A percentile compares a stretch with the other conserved stretches of the same genome.
Evolutionary conservation across 495 filamentous ascomycete species (phyloP).

Genomic region (Cryomyces antarcticus): DNA sequence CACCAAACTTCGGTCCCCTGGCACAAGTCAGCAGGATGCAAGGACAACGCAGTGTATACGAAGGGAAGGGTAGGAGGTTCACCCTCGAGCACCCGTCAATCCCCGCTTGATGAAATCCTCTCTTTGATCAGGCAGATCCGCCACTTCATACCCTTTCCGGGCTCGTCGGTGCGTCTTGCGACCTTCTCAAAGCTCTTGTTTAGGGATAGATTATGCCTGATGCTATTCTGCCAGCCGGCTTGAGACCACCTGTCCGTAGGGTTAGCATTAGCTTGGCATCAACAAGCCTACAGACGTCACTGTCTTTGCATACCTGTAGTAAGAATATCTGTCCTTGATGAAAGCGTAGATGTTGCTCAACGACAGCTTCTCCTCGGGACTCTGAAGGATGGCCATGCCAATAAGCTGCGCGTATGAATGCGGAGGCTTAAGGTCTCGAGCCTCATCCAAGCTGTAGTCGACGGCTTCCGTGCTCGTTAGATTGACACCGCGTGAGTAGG

Average conservation of each 20-base stretch:
- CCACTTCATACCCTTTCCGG: slow-evolving; percentile 99
- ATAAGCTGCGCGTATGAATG: slow-evolving; percentile 97
- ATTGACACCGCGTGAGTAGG: slow-evolving; percentile 47
- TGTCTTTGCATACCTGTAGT: slow-evolving; percentile 45
- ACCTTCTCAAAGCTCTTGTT: slow-evolving; percentile 88
- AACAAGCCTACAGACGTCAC: slow-evolving; percentile 77
- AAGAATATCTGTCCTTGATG: slow-evolving; percentile 75
- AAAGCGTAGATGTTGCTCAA: slow-evolving; percentile 78
- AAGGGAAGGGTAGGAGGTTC: background rate
- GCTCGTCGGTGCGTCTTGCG: slow-evolving; percentile 76
- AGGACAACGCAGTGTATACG: background rate
- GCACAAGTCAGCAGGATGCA: background rate
- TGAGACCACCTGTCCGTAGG: background rate
- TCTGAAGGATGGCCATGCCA: slow-evolving; percentile 78
- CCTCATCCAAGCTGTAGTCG: slow-evolving; percentile 64
- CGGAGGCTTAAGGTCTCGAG: slow-evolving; percentile 78
- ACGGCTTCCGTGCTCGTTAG: slow-evolving; percentile 59
- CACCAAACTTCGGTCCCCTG: slow-evolving; percentile 1
- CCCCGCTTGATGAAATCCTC: slow-evolving; percentile 52
- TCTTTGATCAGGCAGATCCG: slow-evolving; percentile 57
- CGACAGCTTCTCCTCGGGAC: slow-evolving; percentile 66
- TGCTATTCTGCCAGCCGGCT: slow-evolving; percentile 49
- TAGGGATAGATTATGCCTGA: slow-evolving; percentile 84
- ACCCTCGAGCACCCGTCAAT: slow-evolving; percentile 12
- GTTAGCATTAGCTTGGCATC: slow-evolving; percentile 15